Evolutionary conservation across 495 filamentous ascomycete species (phyloP).

Genomic region (Penicillium canescens): DNA sequence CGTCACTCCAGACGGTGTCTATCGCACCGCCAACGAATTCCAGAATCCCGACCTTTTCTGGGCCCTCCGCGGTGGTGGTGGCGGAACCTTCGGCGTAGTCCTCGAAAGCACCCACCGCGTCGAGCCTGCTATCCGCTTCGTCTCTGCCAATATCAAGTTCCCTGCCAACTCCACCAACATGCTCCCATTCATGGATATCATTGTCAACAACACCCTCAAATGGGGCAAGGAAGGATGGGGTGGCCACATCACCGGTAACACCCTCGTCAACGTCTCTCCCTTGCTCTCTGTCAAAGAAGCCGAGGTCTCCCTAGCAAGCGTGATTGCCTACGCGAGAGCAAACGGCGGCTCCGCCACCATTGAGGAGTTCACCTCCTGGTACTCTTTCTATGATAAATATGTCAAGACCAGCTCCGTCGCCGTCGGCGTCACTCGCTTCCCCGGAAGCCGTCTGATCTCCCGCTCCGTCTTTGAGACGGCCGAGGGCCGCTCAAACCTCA

Average conservation of each 20-base stretch:
- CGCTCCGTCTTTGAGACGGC: slow-evolving; percentile 24
- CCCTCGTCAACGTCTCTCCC: slow-evolving; percentile 40
- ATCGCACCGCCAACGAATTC: slow-evolving; percentile 39
- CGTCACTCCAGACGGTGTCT: slow-evolving; percentile 44
- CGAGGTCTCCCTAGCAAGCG: slow-evolving; percentile 27
- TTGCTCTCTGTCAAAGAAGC: slow-evolving; percentile 30
- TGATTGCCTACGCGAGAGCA: slow-evolving; percentile 29
- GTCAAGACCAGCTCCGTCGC: slow-evolving; percentile 28
- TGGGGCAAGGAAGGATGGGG: slow-evolving; percentile 52
- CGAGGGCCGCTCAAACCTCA: slow-evolving; percentile 28
- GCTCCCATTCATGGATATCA: slow-evolving; percentile 33
- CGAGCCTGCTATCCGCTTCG: slow-evolving; percentile 27
- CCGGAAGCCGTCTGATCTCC: slow-evolving; percentile 40
- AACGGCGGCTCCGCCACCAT: slow-evolving; percentile 31
- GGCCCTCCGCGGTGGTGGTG: slow-evolving; percentile 57
- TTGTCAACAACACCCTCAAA: slow-evolving; percentile 38
- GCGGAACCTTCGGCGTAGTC: slow-evolving; percentile 55
- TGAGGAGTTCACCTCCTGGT: slow-evolving; percentile 30
- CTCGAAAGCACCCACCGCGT: slow-evolving; percentile 45
- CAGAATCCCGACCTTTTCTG: slow-evolving; percentile 50
- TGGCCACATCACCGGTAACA: slow-evolving; percentile 40
- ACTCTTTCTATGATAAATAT: slow-evolving; percentile 38
- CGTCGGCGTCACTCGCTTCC: slow-evolving; percentile 31
- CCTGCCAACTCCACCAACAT: slow-evolving; percentile 26
- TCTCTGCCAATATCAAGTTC: slow-evolving; percentile 36